phyloP scores from a whole-genome alignment of 495 filamentous ascomycete species.

The Talaromyces borbonicus region DNA sequence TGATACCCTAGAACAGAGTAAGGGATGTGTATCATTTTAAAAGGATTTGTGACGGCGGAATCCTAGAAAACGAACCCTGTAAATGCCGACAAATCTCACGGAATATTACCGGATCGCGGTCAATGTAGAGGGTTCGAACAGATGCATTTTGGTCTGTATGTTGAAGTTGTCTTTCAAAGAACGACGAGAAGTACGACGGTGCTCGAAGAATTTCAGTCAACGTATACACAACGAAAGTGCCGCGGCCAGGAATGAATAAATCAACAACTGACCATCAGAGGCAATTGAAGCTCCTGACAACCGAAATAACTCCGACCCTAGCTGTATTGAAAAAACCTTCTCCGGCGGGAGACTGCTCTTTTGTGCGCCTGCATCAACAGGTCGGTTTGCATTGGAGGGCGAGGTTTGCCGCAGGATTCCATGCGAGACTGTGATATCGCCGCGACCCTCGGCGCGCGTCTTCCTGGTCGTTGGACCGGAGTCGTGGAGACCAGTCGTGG shows the following conservation, averaged over 20 bases:
- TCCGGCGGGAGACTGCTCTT: constrained; percentile 38
- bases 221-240: background rate
- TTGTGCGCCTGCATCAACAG: background rate
- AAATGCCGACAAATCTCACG: constrained; percentile 82
- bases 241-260: background rate
- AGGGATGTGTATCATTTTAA: constrained; percentile 2
- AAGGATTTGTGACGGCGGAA: background rate
- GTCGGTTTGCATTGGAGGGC: background rate
- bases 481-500: background rate
- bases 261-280: constrained; percentile 80
- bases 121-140: constrained; percentile 76
- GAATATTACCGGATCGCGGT: constrained; percentile 87
- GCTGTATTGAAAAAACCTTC: constrained; percentile 87
- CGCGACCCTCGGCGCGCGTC: background rate
- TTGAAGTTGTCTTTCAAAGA: constrained; percentile 75
- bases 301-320: constrained; percentile 83
- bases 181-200: constrained; percentile 94
- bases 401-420: background rate
- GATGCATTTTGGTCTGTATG: constrained; percentile 47
- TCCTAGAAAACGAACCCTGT: constrained; percentile 54
- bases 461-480: background rate
- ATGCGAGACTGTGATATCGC: background rate
- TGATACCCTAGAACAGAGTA: constrained; percentile 65
- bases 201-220: constrained; percentile 55
- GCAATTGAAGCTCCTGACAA: constrained; percentile 91